Evolutionary conservation across 805 yeast species (phyloP), one percentile per base, ranked within the genome.

Genomic region (Kockiozyma suomiensis): DNA sequence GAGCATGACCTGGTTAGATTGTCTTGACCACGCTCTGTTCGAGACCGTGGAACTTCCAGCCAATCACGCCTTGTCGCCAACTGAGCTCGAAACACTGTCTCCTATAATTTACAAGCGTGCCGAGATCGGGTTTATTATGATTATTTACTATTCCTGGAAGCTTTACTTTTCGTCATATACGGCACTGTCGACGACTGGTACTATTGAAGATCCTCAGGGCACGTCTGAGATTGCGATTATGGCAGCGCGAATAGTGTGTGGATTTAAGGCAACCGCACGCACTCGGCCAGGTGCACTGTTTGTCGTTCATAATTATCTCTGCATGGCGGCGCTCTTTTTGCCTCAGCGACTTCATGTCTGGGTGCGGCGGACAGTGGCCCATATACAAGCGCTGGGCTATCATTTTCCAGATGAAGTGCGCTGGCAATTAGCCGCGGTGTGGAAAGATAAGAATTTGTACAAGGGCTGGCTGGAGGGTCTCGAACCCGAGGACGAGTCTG

Each of bases 381-480:
- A 48, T 33, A 54, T 61, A 30, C 65, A 58, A 41, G 59, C 65
- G 0, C 28, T 35, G 25, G 65, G 65, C 13, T 61, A 53, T 35
- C 35, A 56, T 45, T 58, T 61, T 41, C 60, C 65, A 7, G 60
- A 61, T n/a, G 56, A 61, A 41, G 28, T 61, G 35, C 57, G 65
- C 2, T 28, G 49, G 38, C 59, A 59, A n/a, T 30, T 61, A 10
- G 65, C 65, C n/a, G 26, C 47, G 8, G 17, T 38, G 15, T 61
- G 65, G 65, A 35, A 58, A 23, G 50, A 47, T 28, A 35, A 58
- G 13, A 63, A 61, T 23, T 41, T 61, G 10, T 58, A 54, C 40
- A 45, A 59, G 4, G 65, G 62, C 8, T 61, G 65, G 65, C 54
- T 61, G 6, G 63, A 54, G 17, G 65, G 65, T 6, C 33, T 58